Evolutionary conservation across 305 asterid genomes (phyloP), one percentile per base, ranked within the genome.

Genomic region (Rubia peregrina): DNA sequence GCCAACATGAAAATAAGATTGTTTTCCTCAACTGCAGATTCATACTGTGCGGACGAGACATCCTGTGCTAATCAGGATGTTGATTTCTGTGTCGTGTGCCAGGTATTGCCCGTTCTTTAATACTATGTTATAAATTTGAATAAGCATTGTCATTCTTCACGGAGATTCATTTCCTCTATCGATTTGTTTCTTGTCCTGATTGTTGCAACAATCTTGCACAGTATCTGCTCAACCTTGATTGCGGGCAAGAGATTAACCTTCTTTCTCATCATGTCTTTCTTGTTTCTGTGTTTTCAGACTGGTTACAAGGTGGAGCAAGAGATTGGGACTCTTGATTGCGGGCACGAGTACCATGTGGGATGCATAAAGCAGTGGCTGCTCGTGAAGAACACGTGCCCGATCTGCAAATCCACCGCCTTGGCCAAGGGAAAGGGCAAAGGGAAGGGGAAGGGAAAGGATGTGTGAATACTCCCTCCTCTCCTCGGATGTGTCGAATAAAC

Each of bases 41-140:
- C 65, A 30, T 68, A 65, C 62, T 66, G 51, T 41, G 56, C 42
- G 49, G 78, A 76, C 68, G 70, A 57, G 48, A 61, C 72, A 49
- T 73, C 75, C 71, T 67, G 42, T 38, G n/a, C 43, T 62, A 76
- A 75, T 33, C 81, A 81, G 30, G 75, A 68, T 66, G 59, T 80
- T 61, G 78, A 83, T 73, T 77, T 79, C 65, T 83, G 87, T 68
- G 84, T 81, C 48, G 69, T 83, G 53, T 83, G 85, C 80, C 85
- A 83, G 87, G 87, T 83, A 76, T 8, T 70, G 38, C 40, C 51
- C 19, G 46, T 0, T 10, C 21, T 33, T 17, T n/a, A 24, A 33
- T 21, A 12, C 10, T 6, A 13, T 46, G 4, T 4, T 46, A 12
- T 46, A 13, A 46, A 8, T 42, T 42, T 42, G 46, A 42, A 42